Conservation (phyloP, 371 early-diverging fungal species). For the Apophysomyces ossiformis region DNA sequence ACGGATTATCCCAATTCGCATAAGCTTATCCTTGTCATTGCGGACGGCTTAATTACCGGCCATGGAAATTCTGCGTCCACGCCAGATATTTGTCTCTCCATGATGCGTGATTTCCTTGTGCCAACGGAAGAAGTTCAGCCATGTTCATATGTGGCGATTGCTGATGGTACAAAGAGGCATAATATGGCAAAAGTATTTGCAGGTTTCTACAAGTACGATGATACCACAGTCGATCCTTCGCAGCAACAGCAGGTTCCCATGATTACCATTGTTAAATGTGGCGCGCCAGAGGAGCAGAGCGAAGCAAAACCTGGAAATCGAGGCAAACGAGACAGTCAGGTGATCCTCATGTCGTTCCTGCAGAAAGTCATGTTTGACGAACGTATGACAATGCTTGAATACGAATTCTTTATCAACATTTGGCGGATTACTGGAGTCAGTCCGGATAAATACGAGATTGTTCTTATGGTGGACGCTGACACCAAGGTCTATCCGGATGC, state of each 20-base stretch:
- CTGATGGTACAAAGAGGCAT: slow-evolving; percentile 86
- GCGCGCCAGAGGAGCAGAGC: slow-evolving; percentile 74
- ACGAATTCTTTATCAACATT: slow-evolving; percentile 92
- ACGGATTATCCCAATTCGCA: slow-evolving; percentile 33
- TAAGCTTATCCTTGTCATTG: slow-evolving; percentile 47
- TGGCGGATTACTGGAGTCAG: slow-evolving; percentile 82
- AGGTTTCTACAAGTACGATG: slow-evolving; percentile 82
- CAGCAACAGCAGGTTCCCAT: slow-evolving; percentile 75
- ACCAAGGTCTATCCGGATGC: slow-evolving; percentile 87
- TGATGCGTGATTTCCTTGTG: slow-evolving; percentile 61
- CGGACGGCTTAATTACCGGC: slow-evolving; percentile 57
- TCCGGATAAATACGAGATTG: slow-evolving; percentile 86
- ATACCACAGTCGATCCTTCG: slow-evolving; percentile 49
- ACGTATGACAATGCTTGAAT: slow-evolving; percentile 95
- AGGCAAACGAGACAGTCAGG: slow-evolving; percentile 99
- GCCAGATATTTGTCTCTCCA: slow-evolving; percentile 76
- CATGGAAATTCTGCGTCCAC: slow-evolving; percentile 59
- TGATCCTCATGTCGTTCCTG: slow-evolving; percentile 97
- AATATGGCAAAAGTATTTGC: slow-evolving; percentile 95
- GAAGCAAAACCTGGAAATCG: slow-evolving; percentile 92
- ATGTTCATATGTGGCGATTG: slow-evolving; percentile 87
- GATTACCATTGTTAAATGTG: slow-evolving; percentile 92
- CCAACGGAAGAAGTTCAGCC: slow-evolving; percentile 56
- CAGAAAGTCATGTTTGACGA: slow-evolving; percentile 94
- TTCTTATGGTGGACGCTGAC: slow-evolving; percentile 98